A percentile compares a stretch with the other conserved stretches of the same genome.
phyloP scores from a whole-genome alignment of 805 yeast genomes.

The Komagataella pastoris region DNA sequence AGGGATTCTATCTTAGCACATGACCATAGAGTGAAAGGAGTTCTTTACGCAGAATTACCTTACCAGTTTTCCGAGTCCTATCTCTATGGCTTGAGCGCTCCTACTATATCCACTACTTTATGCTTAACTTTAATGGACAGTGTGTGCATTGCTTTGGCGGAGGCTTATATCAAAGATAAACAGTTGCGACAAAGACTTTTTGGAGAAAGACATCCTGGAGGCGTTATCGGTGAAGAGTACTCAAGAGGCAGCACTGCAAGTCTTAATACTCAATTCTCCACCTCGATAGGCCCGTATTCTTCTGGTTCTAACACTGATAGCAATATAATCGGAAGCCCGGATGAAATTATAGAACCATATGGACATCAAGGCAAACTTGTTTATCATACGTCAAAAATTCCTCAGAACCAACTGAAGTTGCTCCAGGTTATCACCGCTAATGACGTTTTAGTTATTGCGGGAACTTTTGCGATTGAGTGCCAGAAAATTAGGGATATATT shows the following conservation, averaged over 20 bases:
- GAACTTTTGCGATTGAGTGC: slow-evolving; percentile 1
- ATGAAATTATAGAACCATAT: neutral
- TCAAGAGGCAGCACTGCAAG: slow-evolving; percentile 1
- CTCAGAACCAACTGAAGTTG: slow-evolving; percentile 2
- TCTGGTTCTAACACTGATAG: neutral
- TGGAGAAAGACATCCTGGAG: slow-evolving; percentile 79
- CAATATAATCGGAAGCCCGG: neutral
- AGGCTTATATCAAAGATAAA: slow-evolving; percentile 46
- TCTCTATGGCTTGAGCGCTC: slow-evolving; percentile 75
- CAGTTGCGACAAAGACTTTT: slow-evolving; percentile 40
- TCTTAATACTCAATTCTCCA: slow-evolving; percentile 1
- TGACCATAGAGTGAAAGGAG: slow-evolving; percentile 32
- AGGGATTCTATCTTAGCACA: slow-evolving; percentile 40
- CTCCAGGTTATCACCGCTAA: neutral
- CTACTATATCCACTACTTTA: slow-evolving; percentile 74
- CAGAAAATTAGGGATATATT: slow-evolving; percentile 1
- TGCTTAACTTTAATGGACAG: slow-evolving; percentile 71
- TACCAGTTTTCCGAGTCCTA: slow-evolving; percentile 39
- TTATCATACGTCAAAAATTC: neutral
- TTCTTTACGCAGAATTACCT: slow-evolving; percentile 55
- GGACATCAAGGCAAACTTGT: neutral
- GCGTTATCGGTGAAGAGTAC: slow-evolving; percentile 58
- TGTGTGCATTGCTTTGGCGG: slow-evolving; percentile 58
- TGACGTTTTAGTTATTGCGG: slow-evolving; percentile 1
- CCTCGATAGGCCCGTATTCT: neutral